Evolutionary conservation across 768 basidiomycete genomes (phyloP), one percentile per base, ranked within the genome.

Genomic region (Leccinum incarnatum): DNA sequence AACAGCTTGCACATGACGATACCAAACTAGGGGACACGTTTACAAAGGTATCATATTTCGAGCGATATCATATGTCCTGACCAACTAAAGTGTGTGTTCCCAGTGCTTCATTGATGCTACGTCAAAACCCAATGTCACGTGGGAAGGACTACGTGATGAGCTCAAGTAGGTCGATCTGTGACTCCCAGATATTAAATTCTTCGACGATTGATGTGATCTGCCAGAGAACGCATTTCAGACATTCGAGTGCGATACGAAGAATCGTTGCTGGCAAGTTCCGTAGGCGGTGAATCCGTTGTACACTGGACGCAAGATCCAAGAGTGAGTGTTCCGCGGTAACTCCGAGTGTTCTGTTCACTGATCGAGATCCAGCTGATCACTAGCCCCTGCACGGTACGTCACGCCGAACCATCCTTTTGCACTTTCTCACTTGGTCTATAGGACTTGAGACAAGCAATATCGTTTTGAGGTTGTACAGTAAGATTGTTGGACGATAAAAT

Each of bases 1-100:
- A 46, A n/a, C 67, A 71, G 5, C 5, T 50, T n/a, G 69, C 69
- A 5, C 55, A 59, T n/a, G 71, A 72, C 40, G 67, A 71, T 34
- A 27, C 53, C n/a, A 49, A 52, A 42, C 57, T 25, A 25, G 53
- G 36, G 27, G 19, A 59, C 6, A 72, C 71, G 12, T 69, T 71
- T 23, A 71, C 69, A 15, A 69, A 62, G 67, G 69, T 71, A 21
- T 9, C 6, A 15, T 12, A 0, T 50, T 21, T 42, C 12, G 21
- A 21, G 10, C 15, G 34, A 10, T 10, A 27, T 21, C 19, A 5
- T 3, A 42, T 46, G 32, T 45, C 8, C 1, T 1, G 21, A 25
- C 51, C 60, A 34, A 62, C 34, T 10, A 19, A 19, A n/a, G 9
- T 9, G 19, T 11, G 10, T 17, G 5, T 46, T 42, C 29, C 23